These are phyloP conservation scores for Viola pubescens DNA, from an alignment of 441 rosid genomes.

Conservation along the genomic window DNA sequence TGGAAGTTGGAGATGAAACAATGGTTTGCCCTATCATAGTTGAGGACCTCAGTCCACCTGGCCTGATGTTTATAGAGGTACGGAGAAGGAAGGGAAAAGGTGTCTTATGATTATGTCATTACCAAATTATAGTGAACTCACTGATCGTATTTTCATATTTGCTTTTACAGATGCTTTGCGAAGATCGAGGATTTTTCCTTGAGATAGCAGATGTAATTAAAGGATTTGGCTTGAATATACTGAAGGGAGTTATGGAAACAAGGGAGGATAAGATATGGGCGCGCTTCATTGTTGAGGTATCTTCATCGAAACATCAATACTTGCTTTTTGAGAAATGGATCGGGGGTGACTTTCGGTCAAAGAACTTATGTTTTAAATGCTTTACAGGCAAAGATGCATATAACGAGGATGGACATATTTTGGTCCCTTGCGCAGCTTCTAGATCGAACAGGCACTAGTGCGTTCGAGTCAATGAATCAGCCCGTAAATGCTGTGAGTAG, in stretches of 20 bases:
- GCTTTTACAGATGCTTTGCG: conserved; percentile 64
- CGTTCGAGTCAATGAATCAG: conserved; percentile 25
- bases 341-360: not conserved
- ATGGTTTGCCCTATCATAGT: conserved; percentile 72
- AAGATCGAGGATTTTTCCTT: conserved; percentile 62
- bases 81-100: not conserved
- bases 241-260: conserved; percentile 76
- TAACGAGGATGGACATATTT: conserved; percentile 65
- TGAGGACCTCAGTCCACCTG: conserved; percentile 62
- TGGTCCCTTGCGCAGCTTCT: conserved; percentile 77
- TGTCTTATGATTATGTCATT: not conserved
- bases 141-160: not conserved
- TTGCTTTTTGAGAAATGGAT: not conserved
- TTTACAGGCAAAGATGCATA: conserved; percentile 46
- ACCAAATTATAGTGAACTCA: too few relatives aligned
- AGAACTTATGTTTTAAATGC: conserved; percentile 14
- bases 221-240: conserved; percentile 67
- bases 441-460: conserved; percentile 30
- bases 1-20: conserved; percentile 59
- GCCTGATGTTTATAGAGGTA: conserved; percentile 89
- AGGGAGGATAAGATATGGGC: conserved; percentile 65
- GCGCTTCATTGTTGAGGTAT: conserved; percentile 76
- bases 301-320: conserved; percentile 6
- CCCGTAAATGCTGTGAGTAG: conserved; percentile 21
- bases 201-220: conserved; percentile 74